A percentile compares a stretch with the other conserved stretches of the same genome.
Evolutionary conservation across 2,329 filamentous ascomycete genomes (phyloP).

Genomic region (Phialemoniopsis sp.): DNA sequence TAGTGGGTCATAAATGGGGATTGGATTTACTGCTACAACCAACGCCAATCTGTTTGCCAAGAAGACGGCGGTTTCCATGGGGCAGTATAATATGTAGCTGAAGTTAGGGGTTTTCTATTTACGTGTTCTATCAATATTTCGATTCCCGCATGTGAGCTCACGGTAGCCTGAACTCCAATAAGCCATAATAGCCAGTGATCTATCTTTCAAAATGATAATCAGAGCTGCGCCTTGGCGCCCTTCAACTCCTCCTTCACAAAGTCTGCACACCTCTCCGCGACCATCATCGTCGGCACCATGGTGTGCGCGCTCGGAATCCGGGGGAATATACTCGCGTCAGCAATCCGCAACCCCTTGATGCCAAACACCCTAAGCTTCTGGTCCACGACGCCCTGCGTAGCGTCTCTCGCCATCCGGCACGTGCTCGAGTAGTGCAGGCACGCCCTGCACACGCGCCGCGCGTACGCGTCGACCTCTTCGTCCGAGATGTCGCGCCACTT

Average conservation of each 20-base stretch:
- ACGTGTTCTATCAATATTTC: no score
- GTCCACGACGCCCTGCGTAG: slow-evolving; percentile 15
- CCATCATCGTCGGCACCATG: slow-evolving; percentile 21
- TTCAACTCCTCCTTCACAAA: slow-evolving; percentile 17
- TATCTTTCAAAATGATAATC: no score
- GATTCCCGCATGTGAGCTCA: no score
- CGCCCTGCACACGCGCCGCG: slow-evolving; percentile 10
- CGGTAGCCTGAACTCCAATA: no score
- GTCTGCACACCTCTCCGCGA: slow-evolving; percentile 23
- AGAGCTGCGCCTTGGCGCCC: no score
- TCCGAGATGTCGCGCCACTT: slow-evolving; percentile 20
- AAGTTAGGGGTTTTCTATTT: no score
- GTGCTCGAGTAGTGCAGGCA: slow-evolving; percentile 33
- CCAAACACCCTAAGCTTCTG: slow-evolving; percentile 17
- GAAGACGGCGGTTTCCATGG: no score
- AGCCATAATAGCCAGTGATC: no score
- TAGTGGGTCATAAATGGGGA: no score
- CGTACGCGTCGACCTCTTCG: slow-evolving; percentile 21
- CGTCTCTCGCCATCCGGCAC: slow-evolving; percentile 25
- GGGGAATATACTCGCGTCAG: slow-evolving; percentile 24
- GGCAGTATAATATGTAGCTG: no score
- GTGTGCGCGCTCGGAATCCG: slow-evolving; percentile 19
- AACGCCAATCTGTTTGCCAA: no score
- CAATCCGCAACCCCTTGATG: slow-evolving; percentile 12
- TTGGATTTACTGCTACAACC: no score